Conservation (phyloP, 2,329 filamentous ascomycete species). For the Colletotrichum tanaceti region DNA sequence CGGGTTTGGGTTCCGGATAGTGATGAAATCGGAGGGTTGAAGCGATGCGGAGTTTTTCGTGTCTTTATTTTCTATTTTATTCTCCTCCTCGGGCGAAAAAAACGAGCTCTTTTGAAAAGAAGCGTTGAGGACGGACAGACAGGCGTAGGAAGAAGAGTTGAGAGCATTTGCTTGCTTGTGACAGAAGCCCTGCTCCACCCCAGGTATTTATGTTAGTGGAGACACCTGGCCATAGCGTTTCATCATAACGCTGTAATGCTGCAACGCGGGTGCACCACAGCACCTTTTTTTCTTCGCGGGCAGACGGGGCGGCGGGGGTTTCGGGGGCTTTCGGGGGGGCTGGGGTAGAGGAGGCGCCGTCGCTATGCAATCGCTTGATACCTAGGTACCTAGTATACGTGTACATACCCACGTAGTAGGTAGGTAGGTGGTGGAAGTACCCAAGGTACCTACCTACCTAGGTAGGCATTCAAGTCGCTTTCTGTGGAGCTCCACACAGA, state of each 20-base stretch:
- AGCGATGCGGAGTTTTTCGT: background rate
- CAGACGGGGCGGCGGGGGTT: slow-evolving; percentile 9
- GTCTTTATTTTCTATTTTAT: background rate
- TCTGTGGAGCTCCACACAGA: too few relatives aligned
- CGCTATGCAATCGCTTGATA: too few relatives aligned
- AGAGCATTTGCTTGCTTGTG: slow-evolving; percentile 30
- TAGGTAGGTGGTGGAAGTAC: too few relatives aligned
- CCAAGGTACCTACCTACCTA: too few relatives aligned
- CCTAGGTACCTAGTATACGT: too few relatives aligned
- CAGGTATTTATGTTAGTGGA: slow-evolving; percentile 32
- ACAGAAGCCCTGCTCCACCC: slow-evolving; percentile 36
- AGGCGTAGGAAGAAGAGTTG: slow-evolving; percentile 15
- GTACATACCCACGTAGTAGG: too few relatives aligned
- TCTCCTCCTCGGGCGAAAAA: slow-evolving; percentile 14
- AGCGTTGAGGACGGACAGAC: slow-evolving; percentile 37
- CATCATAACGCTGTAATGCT: slow-evolving; percentile 29
- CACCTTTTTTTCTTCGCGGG: slow-evolving; percentile 6
- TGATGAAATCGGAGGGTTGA: background rate
- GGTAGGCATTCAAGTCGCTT: too few relatives aligned
- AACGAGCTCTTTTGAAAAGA: slow-evolving; percentile 14
- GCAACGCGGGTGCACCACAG: slow-evolving; percentile 11
- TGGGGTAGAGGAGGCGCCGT: slow-evolving; percentile 12
- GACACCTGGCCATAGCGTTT: slow-evolving; percentile 40
- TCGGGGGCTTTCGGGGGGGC: slow-evolving; percentile 18
- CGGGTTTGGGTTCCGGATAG: slow-evolving; percentile 8